A percentile compares a stretch with the other conserved stretches of the same genome.
phyloP scores from a whole-genome alignment of 2,329 filamentous ascomycete species.

The Pyricularia pennisetigena region DNA sequence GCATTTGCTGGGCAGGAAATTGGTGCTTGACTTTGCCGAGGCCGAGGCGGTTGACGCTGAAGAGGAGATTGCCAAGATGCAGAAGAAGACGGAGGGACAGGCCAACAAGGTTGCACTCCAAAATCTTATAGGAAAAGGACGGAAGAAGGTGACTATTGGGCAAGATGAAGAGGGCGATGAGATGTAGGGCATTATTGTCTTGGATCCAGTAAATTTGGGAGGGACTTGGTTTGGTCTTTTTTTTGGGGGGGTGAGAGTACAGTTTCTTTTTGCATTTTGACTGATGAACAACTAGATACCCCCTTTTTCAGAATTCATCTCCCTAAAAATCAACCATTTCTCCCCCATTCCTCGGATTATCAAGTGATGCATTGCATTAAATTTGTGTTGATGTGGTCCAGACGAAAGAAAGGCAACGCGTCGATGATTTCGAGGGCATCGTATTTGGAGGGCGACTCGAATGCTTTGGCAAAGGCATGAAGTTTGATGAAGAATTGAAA shows the following conservation, averaged over 20 bases:
- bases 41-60: slow-evolving; percentile 85
- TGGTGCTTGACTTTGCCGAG: slow-evolving; percentile 87
- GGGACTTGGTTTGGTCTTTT: neutral
- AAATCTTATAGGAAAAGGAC: slow-evolving; percentile 63
- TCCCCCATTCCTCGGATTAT: neutral
- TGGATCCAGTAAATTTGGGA: neutral
- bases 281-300: neutral
- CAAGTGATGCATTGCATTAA: neutral
- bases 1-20: slow-evolving; percentile 78
- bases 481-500: slow-evolving; percentile 5
- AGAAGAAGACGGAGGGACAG: slow-evolving; percentile 87
- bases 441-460: neutral
- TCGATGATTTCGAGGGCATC: neutral
- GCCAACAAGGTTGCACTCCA: slow-evolving; percentile 85
- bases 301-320: neutral
- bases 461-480: slow-evolving; percentile 3
- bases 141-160: neutral
- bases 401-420: neutral
- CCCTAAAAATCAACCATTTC: neutral
- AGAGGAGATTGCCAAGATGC: slow-evolving; percentile 93
- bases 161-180: slow-evolving; percentile 2
- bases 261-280: neutral
- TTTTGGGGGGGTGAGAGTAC: neutral
- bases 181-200: neutral
- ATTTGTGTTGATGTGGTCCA: neutral